Conservation (phyloP, 495 filamentous ascomycete genomes). For the Darksidea phi region DNA sequence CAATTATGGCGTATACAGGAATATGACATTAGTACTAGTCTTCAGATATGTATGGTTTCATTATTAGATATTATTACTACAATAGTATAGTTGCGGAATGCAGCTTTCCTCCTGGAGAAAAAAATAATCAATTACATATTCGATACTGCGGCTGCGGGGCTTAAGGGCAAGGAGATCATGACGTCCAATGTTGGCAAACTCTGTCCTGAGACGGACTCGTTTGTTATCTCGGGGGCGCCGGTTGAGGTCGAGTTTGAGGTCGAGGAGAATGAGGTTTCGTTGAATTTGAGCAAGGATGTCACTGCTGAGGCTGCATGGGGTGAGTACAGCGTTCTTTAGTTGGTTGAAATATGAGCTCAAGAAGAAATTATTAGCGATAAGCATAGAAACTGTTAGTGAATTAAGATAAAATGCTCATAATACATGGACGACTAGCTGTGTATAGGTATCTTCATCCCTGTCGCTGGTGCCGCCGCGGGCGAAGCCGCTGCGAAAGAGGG, state of each 20-base stretch:
- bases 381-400: no score
- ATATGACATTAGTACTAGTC: no score
- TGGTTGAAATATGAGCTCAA: no score
- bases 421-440: neutral
- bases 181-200: conserved; percentile 30
- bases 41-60: no score
- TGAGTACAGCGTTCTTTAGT: neutral
- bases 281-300: conserved; percentile 37
- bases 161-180: conserved; percentile 40
- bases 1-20: no score
- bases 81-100: no score
- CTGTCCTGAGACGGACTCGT: conserved; percentile 38
- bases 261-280: conserved; percentile 48
- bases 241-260: conserved; percentile 49
- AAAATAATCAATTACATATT: no score
- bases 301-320: conserved; percentile 41
- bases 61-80: no score
- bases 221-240: conserved; percentile 41
- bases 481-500: neutral
- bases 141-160: conserved; percentile 26
- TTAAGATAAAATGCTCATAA: no score
- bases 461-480: conserved; percentile 16
- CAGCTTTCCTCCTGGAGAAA: no score
- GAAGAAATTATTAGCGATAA: no score
- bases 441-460: conserved; percentile 41